These are phyloP conservation scores for Coniella lustricola DNA, from an alignment of 2,329 filamentous ascomycete species.

Conservation along the genomic window DNA sequence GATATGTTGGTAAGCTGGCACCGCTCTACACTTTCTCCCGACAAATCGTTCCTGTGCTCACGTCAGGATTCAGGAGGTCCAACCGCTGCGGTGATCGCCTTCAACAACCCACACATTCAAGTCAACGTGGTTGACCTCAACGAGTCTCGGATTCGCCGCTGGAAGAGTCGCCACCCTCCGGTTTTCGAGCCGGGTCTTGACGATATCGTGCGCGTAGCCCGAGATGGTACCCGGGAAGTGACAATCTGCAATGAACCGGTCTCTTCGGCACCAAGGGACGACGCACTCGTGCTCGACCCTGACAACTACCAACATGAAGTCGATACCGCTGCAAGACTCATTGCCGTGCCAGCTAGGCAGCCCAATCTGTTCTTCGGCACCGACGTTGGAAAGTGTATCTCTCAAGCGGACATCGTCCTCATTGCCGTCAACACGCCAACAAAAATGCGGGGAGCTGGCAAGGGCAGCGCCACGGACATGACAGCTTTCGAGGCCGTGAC, in stretches of 20 bases:
- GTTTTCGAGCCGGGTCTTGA: constrained; percentile 69
- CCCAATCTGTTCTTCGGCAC: constrained; percentile 71
- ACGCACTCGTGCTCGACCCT: neutral
- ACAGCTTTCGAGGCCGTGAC: constrained; percentile 64
- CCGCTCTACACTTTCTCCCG: neutral
- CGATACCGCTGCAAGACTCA: neutral
- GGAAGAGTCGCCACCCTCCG: constrained; percentile 67
- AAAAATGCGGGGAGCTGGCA: constrained; percentile 62
- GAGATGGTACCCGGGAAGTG: constrained; percentile 47
- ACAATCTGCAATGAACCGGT: constrained; percentile 31
- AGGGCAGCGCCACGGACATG: constrained; percentile 66
- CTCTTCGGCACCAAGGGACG: neutral
- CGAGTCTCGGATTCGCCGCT: constrained; percentile 56
- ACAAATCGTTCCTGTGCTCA: neutral
- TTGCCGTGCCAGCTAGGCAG: constrained; percentile 34
- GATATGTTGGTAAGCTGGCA: constrained; percentile 60
- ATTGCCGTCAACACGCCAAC: constrained; percentile 76
- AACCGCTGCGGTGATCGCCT: constrained; percentile 67
- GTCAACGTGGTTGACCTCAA: constrained; percentile 73
- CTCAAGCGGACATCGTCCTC: constrained; percentile 65
- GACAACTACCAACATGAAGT: neutral
- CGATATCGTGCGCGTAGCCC: constrained; percentile 58
- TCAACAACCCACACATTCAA: constrained; percentile 61
- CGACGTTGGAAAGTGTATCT: constrained; percentile 53
- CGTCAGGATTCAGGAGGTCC: constrained; percentile 51